Conservation (phyloP, 306 rosid genomes). For the Herpetospermum pedunculosum region DNA sequence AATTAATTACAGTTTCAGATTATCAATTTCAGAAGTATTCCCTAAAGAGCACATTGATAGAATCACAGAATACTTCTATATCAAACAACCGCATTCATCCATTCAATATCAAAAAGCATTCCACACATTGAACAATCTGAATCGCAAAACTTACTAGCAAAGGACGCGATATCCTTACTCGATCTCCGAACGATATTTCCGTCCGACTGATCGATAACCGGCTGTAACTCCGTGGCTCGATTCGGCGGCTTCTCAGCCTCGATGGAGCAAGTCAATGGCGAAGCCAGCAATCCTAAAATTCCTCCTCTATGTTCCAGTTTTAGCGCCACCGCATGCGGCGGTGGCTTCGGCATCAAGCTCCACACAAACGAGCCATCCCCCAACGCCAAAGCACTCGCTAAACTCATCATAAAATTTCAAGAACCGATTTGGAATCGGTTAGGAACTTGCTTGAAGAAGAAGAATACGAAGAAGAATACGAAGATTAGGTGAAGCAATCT, state of each 20-base stretch:
- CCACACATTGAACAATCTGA: background rate
- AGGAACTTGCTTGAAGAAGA: background rate
- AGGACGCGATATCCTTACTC: background rate
- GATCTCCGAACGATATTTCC: background rate
- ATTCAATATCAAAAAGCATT: background rate
- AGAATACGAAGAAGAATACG: background rate
- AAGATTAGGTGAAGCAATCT: background rate
- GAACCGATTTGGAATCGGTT: background rate
- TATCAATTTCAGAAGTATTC: background rate
- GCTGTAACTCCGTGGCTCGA: slow-evolving; percentile 4
- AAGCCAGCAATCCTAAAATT: background rate
- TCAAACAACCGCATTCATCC: background rate
- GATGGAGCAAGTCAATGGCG: slow-evolving; percentile 1
- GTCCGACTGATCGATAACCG: background rate
- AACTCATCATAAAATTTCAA: background rate
- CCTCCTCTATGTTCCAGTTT: background rate
- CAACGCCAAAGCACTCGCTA: background rate
- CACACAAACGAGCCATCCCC: background rate
- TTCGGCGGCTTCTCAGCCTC: background rate
- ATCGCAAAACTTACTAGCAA: background rate
- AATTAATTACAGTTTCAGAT: background rate
- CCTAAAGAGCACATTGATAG: background rate
- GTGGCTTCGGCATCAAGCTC: background rate
- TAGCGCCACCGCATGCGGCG: background rate
- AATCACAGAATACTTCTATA: background rate